Evolutionary conservation across 148 eudicot species (phyloP).

Genomic region (Dianthus caryophyllus): DNA sequence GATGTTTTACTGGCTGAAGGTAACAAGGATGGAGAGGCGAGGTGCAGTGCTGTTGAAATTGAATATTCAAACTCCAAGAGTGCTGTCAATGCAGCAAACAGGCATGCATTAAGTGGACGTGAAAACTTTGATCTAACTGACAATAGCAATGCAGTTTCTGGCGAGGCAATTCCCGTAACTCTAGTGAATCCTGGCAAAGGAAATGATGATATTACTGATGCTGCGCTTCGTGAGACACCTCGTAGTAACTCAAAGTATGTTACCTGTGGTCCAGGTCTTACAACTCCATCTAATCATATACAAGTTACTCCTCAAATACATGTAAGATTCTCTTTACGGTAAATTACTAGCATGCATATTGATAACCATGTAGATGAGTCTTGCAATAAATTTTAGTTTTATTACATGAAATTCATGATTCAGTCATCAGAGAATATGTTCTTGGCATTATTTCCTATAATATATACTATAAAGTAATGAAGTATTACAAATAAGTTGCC

Average conservation of each 20-base stretch:
- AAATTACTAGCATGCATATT: background rate
- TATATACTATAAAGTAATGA: background rate
- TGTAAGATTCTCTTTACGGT: slow-evolving; percentile 35
- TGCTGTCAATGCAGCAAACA: slow-evolving; percentile 2
- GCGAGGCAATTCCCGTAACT: slow-evolving; percentile 22
- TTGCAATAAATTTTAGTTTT: background rate
- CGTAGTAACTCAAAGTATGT: slow-evolving; percentile 14
- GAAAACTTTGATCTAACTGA: slow-evolving; percentile 15
- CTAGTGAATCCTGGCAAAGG: slow-evolving; percentile 14
- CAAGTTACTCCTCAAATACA: slow-evolving; percentile 31
- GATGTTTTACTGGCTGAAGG: slow-evolving; percentile 64
- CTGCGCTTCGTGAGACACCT: slow-evolving; percentile 18
- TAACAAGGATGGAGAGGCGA: slow-evolving; percentile 36
- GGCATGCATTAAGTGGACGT: background rate
- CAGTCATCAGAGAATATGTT: background rate
- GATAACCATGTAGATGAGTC: background rate
- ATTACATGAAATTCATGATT: background rate
- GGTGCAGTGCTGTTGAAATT: slow-evolving; percentile 23
- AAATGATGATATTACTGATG: slow-evolving; percentile 22
- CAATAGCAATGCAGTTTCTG: slow-evolving; percentile 17
- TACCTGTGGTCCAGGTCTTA: slow-evolving; percentile 19
- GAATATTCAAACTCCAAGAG: slow-evolving; percentile 31
- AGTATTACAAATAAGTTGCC: background rate
- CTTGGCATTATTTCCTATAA: background rate
- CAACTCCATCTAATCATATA: slow-evolving; percentile 17